These are phyloP conservation scores for Penicillium hesseltinei DNA, from an alignment of 2,329 filamentous ascomycete genomes.

Conservation along the genomic window DNA sequence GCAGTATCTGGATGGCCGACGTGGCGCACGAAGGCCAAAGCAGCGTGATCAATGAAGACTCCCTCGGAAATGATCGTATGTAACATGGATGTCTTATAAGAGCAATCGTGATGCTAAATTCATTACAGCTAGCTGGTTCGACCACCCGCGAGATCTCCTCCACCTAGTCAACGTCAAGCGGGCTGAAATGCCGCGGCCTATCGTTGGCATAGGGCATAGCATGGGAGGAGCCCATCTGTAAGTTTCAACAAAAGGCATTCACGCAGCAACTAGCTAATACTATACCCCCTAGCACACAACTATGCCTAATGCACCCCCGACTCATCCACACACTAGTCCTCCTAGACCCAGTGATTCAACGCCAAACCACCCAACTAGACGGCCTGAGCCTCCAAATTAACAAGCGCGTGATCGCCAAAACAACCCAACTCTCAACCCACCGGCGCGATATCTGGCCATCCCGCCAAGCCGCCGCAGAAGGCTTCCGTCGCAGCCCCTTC, in stretches of 20 bases:
- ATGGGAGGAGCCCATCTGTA: constrained; percentile 74
- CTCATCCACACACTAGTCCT: constrained; percentile 73
- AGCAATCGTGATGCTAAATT: constrained; percentile 16
- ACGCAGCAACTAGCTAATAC: constrained; percentile 2
- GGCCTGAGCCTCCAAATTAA: constrained; percentile 22
- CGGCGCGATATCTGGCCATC: constrained; percentile 83
- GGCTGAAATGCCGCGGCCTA: constrained; percentile 71
- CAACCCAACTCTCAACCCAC: constrained; percentile 59
- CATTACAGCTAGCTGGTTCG: constrained; percentile 71
- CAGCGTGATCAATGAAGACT: constrained; percentile 70
- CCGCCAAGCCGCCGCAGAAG: constrained; percentile 62
- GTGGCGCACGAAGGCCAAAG: constrained; percentile 81
- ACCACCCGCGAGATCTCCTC: constrained; percentile 79
- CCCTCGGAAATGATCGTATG: constrained; percentile 80
- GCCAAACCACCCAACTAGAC: constrained; percentile 43
- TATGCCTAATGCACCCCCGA: constrained; percentile 75
- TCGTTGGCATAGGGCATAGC: constrained; percentile 84
- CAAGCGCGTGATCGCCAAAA: constrained; percentile 33
- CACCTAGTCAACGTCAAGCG: constrained; percentile 84
- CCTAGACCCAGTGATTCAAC: constrained; percentile 77
- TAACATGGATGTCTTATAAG: constrained; percentile 8
- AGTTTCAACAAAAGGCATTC: constrained; percentile 12
- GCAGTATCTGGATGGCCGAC: constrained; percentile 86
- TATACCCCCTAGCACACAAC: constrained; percentile 50
- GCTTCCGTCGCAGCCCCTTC: constrained; percentile 69